phyloP scores from a whole-genome alignment of 164 flowering plant genomes.

The Macadamia integrifolia region DNA sequence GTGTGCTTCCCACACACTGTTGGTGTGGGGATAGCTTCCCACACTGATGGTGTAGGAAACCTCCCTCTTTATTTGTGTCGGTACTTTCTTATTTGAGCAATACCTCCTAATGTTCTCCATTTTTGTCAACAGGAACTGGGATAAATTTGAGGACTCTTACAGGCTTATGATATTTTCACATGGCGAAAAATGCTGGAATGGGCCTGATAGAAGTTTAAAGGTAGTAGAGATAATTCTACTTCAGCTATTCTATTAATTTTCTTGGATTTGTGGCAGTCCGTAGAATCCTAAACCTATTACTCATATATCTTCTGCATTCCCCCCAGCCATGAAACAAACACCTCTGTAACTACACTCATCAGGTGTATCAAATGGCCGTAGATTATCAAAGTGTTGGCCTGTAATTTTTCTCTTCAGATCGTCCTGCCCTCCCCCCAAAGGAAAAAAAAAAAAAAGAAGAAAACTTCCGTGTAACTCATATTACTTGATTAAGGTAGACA shows the following conservation, averaged over 20 bases:
- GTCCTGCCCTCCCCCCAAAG: neutral
- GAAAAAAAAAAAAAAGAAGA: no score
- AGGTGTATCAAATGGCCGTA: neutral
- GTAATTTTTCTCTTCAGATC: neutral
- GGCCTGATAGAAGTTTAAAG: conserved; percentile 95
- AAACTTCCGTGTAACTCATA: no score
- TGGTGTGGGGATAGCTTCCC: no score
- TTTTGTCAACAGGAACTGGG: conserved; percentile 60
- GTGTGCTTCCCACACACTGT: no score
- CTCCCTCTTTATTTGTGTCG: no score
- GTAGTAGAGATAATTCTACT: conserved; percentile 26
- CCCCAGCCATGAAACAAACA: neutral
- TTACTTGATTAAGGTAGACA: no score
- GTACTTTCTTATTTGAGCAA: no score
- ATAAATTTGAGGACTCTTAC: conserved; percentile 84
- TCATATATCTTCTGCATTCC: neutral
- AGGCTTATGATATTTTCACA: conserved; percentile 57
- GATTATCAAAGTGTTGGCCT: no score
- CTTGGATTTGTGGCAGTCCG: neutral
- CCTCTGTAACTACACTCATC: neutral
- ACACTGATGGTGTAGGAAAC: no score
- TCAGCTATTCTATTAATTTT: neutral
- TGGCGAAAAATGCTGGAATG: conserved; percentile 98
- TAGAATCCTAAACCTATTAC: neutral
- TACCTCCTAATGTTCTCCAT: neutral